phyloP scores from a whole-genome alignment of 768 basidiomycete species.

The Pisolithus marmoratus region DNA sequence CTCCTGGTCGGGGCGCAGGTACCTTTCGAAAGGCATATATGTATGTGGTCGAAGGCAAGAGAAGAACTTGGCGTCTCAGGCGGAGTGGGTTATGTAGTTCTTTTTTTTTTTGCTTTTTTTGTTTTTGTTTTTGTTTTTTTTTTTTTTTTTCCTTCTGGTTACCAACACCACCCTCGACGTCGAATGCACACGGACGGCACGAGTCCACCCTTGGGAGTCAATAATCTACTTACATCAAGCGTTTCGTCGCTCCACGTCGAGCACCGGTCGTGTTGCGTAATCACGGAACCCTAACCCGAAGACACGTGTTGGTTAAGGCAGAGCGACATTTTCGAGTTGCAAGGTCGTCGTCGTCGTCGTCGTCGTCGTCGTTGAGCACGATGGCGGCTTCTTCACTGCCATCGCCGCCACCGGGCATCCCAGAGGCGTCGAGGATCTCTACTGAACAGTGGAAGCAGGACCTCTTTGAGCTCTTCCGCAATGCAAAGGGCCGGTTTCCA shows the following conservation, averaged over 20 bases:
- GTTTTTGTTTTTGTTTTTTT: too few species aligned
- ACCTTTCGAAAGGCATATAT: conserved; percentile 39
- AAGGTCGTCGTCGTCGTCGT: conserved; percentile 19
- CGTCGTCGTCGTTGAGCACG: conserved; percentile 19
- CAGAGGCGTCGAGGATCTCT: conserved; percentile 60
- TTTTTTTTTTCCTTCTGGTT: too few species aligned
- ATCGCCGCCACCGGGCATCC: conserved; percentile 24
- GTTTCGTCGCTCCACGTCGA: background rate
- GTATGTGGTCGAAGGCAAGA: background rate
- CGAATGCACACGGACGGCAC: too few species aligned
- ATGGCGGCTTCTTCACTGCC: conserved; percentile 18
- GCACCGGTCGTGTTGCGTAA: background rate
- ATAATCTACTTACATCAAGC: too few species aligned
- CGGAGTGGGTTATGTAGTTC: too few species aligned
- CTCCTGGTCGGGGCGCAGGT: conserved; percentile 26
- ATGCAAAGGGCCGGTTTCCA: conserved; percentile 89
- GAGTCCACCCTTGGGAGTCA: too few species aligned
- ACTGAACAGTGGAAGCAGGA: conserved; percentile 77
- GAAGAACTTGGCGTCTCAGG: background rate
- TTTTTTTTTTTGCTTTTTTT: too few species aligned
- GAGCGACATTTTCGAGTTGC: conserved; percentile 2
- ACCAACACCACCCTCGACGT: too few species aligned
- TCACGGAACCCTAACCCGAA: conserved; percentile 22
- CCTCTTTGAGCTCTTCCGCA: conserved; percentile 67
- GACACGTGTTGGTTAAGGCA: conserved; percentile 26